These are phyloP conservation scores for Tubosaeta sp. DNA, from an alignment of 768 basidiomycete genomes.

Conservation along the genomic window DNA sequence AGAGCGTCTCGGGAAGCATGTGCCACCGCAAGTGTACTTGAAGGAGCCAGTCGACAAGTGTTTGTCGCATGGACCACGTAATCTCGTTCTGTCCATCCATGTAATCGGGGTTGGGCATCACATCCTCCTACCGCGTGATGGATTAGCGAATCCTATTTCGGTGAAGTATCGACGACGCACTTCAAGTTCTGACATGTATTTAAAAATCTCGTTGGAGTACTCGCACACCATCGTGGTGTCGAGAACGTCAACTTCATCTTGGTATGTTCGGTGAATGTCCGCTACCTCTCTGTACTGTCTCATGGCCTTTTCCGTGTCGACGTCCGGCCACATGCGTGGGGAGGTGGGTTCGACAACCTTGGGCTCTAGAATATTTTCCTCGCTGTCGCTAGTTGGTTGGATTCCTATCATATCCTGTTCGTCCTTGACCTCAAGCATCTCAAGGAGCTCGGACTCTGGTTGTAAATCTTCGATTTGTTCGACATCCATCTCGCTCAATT, in stretches of 20 bases:
- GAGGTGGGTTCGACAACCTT: slow-evolving; percentile 37
- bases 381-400: slow-evolving; percentile 37
- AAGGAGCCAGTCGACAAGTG: slow-evolving; percentile 95
- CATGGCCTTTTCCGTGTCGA: slow-evolving; percentile 56
- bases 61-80: slow-evolving; percentile 91
- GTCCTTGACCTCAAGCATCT: slow-evolving; percentile 48
- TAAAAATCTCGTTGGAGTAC: slow-evolving; percentile 97
- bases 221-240: slow-evolving; percentile 95
- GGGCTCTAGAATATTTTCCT: slow-evolving; percentile 42
- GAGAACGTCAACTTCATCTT: slow-evolving; percentile 68
- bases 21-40: slow-evolving; percentile 98
- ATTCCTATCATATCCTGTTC: slow-evolving; percentile 62
- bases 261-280: slow-evolving; percentile 56
- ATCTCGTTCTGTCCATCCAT: slow-evolving; percentile 94
- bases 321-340: slow-evolving; percentile 69
- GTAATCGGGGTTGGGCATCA: slow-evolving; percentile 91
- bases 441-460: slow-evolving; percentile 38
- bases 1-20: slow-evolving; percentile 97
- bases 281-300: slow-evolving; percentile 61
- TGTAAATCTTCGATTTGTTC: slow-evolving; percentile 36
- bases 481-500: slow-evolving; percentile 62
- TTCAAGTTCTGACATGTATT: slow-evolving; percentile 93
- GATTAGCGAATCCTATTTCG: slow-evolving; percentile 17
- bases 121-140: slow-evolving; percentile 51
- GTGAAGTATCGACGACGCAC: slow-evolving; percentile 38